Base-by-base conservation (phyloP, 805 yeast species). In the Yarrowia sp. region DNA sequence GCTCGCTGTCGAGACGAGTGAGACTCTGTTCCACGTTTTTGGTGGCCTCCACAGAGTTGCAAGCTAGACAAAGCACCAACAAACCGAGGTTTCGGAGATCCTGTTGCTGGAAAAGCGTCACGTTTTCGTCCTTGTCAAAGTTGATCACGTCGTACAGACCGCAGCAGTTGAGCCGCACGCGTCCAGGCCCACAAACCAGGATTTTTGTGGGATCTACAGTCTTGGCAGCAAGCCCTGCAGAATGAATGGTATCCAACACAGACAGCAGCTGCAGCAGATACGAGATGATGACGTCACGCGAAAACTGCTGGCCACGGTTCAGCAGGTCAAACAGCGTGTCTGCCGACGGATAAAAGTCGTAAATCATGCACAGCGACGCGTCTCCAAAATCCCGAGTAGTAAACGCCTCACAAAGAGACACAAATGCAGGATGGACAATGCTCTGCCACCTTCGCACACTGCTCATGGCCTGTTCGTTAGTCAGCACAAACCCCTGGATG, bases 311-410 rank as follows among this genome's bases (percentile, higher is more conserved):
- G 2, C 89, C 78, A 3, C 46, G 43, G 40, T 69, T 80, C 67
- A 80, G 83, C 4, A 81, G 80, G 67, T 91, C 96, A 65, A 80
- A 78, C 54, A 93, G 77, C 1, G 96, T 89, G 64, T 78, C 78
- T 0, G 96, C 82, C 67, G 85, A 79, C 24, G 99, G 98, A 74
- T 82, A 89, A 74, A 85, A 95, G 72, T 93, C 98, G 75, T 91
- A 90, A 4, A 89, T 87, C 48, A 92, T 78, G 44, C 91, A 82
- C 65, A 95, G 79, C 0, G 95, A 86, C 54, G 81, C 80, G 70
- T 89, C 95, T 48, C 90, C 93, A 78, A 95, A 95, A 5, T 91
- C 88, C 65, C 91, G 83, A 6, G 93, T 85, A 0, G 97, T 87
- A 74, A 95, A 93, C 7, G 95, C 91, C 72, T 92, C 97, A 46